These are phyloP conservation scores for Lojkania enalia DNA, from an alignment of 2,329 filamentous ascomycete species.

Conservation along the genomic window DNA sequence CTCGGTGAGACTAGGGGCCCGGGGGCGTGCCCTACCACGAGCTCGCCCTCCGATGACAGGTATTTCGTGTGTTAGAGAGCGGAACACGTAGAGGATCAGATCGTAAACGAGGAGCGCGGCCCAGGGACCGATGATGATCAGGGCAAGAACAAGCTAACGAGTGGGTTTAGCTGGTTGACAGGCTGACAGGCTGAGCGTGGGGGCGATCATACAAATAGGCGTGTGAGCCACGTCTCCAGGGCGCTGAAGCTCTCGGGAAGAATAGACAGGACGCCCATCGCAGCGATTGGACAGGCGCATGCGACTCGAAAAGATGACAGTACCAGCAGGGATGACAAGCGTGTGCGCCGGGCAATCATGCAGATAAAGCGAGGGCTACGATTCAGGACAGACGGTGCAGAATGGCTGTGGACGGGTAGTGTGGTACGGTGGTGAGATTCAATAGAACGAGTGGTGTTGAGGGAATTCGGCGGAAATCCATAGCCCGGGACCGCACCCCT, in stretches of 20 bases:
- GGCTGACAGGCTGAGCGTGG: constrained; percentile 5
- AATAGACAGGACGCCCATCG: constrained; percentile 68
- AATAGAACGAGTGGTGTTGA: no score
- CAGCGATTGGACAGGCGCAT: neutral
- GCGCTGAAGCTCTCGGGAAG: constrained; percentile 61
- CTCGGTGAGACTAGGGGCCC: constrained; percentile 64
- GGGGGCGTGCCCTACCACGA: constrained; percentile 60
- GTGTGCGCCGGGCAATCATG: neutral
- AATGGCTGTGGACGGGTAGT: neutral
- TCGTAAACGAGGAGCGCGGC: constrained; percentile 65
- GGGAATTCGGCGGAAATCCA: no score
- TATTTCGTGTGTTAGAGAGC: constrained; percentile 61
- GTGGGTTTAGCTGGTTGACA: constrained; percentile 26
- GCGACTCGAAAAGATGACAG: no score
- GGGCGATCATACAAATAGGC: constrained; percentile 60
- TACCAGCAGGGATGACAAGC: no score
- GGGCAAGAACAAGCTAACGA: constrained; percentile 61
- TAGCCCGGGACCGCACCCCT: no score
- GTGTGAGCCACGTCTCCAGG: constrained; percentile 65
- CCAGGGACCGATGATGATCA: constrained; percentile 65
- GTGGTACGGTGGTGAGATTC: neutral
- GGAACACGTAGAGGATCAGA: constrained; percentile 63
- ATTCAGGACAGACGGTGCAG: neutral
- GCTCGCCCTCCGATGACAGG: constrained; percentile 65
- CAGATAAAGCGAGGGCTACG: neutral